Base-by-base conservation (phyloP, 2,329 filamentous ascomycete species). In the Magnaporthiopsis poae region DNA sequence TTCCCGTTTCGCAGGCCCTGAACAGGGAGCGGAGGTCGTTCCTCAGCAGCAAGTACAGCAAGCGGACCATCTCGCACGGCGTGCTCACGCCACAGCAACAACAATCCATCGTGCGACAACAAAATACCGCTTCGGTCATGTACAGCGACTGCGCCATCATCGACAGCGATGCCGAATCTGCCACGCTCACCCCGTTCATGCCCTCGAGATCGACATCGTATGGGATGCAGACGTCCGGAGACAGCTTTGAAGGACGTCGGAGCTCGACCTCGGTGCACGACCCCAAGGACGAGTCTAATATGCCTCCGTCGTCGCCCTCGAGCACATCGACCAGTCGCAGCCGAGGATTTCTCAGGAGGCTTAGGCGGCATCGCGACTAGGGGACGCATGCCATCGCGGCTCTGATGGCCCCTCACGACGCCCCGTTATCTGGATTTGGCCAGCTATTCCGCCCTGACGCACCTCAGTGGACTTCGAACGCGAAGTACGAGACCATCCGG, bases 21-120 rank as follows among this genome's bases (percentile, higher is more conserved):
- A 74, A 76, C 52, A 78, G 81, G 61, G 78, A 80, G 60, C 78
- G 79, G 61, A 79, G 78, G 33, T 80, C 80, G 2, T 80, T 85
- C 69, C 72, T 84, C 60, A 72, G 75, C 69, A 82, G 33, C 25
- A 60, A 65, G n/a, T 60, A 80, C 71, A 77, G 80, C 71, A 80
- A 78, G 70, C 78, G 77, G 46, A 81, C 80, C 25, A 75, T 82
- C 67, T 81, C 75, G 70, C 77, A 82, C 67, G 82, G 82, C 65
- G 75, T 76, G 68, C 79, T 83, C 69, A 74, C 74, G 12, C 75
- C 75, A 0, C 74, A 77, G 62, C 79, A 77, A n/a, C 46, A 56
- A 25, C 18, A 56, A 25, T 21, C 46, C 2, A 25, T 56, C 2
- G 21, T 11, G 8, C 46, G 46, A 25, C 46, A 56, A 5, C 46